A percentile compares a stretch with the other conserved stretches of the same genome.
These are phyloP conservation scores for Saturnispora gosingensis DNA, from an alignment of 805 yeast species.

Conservation along the genomic window DNA sequence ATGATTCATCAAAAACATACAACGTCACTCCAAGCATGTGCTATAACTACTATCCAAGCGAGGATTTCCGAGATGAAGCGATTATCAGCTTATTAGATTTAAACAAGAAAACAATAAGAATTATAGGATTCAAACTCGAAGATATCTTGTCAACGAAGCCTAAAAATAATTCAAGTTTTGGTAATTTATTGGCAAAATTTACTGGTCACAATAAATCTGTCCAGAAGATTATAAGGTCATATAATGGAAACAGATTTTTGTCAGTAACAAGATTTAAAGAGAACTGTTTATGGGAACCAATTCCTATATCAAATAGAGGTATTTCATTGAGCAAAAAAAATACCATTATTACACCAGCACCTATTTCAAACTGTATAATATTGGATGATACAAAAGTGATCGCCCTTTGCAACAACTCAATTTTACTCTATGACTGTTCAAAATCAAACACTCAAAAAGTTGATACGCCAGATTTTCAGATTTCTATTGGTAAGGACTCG, in stretches of 20 bases:
- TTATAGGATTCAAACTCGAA: conserved; percentile 25
- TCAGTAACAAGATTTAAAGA: conserved; percentile 56
- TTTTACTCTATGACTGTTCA: conserved; percentile 57
- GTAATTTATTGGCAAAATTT: conserved; percentile 42
- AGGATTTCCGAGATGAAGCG: conserved; percentile 1
- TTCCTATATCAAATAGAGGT: conserved; percentile 19
- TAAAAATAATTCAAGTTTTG: conserved; percentile 12
- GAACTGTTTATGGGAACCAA: conserved; percentile 51
- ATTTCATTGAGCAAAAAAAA: conserved; percentile 30
- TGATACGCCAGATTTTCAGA: not conserved
- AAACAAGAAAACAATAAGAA: conserved; percentile 27
- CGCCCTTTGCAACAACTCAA: conserved; percentile 32
- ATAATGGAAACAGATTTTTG: conserved; percentile 52
- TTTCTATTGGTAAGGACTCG: conserved; percentile 6
- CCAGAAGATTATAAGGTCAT: conserved; percentile 53
- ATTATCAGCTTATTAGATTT: conserved; percentile 23
- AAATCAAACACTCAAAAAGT: not conserved
- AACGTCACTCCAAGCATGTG: conserved; percentile 1
- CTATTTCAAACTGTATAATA: conserved; percentile 40
- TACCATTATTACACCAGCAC: conserved; percentile 33
- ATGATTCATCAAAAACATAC: conserved; percentile 12
- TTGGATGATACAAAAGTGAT: conserved; percentile 41
- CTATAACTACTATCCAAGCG: conserved; percentile 3
- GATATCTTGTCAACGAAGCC: conserved; percentile 22
- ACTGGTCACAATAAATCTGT: conserved; percentile 87